Percentiles rank a stretch among this genome's conserved stretches.
phyloP scores from a whole-genome alignment of 176 grass and related monocot genomes.

The Neostapfia colusana region DNA sequence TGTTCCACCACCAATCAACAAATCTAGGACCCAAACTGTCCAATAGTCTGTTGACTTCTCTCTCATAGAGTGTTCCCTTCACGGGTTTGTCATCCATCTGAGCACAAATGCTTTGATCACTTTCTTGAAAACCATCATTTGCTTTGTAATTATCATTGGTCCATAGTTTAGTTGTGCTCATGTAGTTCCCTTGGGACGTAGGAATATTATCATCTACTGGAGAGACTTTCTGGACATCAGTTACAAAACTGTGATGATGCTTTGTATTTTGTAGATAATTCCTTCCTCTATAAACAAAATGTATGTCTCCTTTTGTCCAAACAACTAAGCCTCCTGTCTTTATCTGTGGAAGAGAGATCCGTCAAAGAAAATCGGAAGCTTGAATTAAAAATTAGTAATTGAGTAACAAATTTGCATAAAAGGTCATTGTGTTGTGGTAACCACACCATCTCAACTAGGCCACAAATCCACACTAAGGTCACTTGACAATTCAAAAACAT shows the following conservation, averaged over 20 bases:
- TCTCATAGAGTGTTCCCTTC: slow-evolving; percentile 72
- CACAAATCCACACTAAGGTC: not conserved
- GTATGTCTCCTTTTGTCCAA: slow-evolving; percentile 64
- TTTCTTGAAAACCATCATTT: not conserved
- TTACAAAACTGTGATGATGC: not conserved
- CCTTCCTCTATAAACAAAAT: slow-evolving; percentile 66
- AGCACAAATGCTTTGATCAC: slow-evolving; percentile 12
- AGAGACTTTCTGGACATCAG: slow-evolving; percentile 31
- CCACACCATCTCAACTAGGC: not conserved
- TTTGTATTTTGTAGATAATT: slow-evolving; percentile 20
- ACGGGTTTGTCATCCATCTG: slow-evolving; percentile 36
- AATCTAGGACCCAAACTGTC: slow-evolving; percentile 81
- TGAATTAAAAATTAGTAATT: not conserved
- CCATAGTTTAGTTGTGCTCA: not conserved
- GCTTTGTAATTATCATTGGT: not conserved
- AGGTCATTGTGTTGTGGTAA: not conserved
- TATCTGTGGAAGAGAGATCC: slow-evolving; percentile 42
- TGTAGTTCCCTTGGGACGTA: slow-evolving; percentile 2
- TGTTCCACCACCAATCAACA: slow-evolving; percentile 96
- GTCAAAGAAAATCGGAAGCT: slow-evolving; percentile 9
- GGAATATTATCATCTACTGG: slow-evolving; percentile 16
- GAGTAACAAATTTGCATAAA: not conserved
- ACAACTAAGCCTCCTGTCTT: slow-evolving; percentile 86
- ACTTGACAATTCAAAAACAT: not conserved
- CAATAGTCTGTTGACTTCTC: slow-evolving; percentile 76